Evolutionary conservation across 78 protist genomes (phyloP), one percentile per base, ranked within the genome.

Genomic region (Polysphondylium violaceum): DNA sequence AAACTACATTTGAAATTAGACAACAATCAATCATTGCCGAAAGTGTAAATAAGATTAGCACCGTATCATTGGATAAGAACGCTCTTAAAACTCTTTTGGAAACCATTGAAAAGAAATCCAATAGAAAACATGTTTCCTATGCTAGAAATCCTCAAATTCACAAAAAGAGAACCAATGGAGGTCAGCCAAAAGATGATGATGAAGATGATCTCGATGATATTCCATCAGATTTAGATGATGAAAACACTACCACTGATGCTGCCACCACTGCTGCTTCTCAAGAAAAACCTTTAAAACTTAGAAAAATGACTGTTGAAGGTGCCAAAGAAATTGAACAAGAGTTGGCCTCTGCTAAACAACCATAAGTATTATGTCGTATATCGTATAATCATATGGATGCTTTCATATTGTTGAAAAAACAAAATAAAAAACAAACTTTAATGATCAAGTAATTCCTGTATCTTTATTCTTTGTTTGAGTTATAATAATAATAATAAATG

Each of bases 301-400:
- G 89, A 81, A 81, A 81, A 51, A 81, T 81, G 89, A 81, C 89
- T 4, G 38, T 68, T 53, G 88, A 78, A 67, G 88, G 88, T 65
- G 88, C 74, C 4, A 68, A 64, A 38, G 77, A 81, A 68, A 33
- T 35, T 43, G 33, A 69, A 38, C n/a, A 65, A 65, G 73, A 65
- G 40, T 65, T 65, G n/a, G n/a, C n/a, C n/a, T n/a, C n/a, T n/a
- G n/a, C n/a, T n/a, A n/a, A n/a, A n/a, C n/a, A n/a, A n/a, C n/a
- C n/a, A n/a, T n/a, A n/a, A n/a, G n/a, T n/a, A n/a, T n/a, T n/a
- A n/a, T n/a, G n/a, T n/a, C n/a, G n/a, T n/a, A n/a, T n/a, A n/a
- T n/a, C n/a, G n/a, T n/a, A n/a, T n/a, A n/a, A n/a, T n/a, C n/a
- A n/a, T n/a, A n/a, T n/a, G n/a, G n/a, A n/a, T n/a, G n/a, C n/a